These are phyloP conservation scores for Isoetes taiwanensis DNA, from an alignment of 75 land plant species.

Conservation along the genomic window DNA sequence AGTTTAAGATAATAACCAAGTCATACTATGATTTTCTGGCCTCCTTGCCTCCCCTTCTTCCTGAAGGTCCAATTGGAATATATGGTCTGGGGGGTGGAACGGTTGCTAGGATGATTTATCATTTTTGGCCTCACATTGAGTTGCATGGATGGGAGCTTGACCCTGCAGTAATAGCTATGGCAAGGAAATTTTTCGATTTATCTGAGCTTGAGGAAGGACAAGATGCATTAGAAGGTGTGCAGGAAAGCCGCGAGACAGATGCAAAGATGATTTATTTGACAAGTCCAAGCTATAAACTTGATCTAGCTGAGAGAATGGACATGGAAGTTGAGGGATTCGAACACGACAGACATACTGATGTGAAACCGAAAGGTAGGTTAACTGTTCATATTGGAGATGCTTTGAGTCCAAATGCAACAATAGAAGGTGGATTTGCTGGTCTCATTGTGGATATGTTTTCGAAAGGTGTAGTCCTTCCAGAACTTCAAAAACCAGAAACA, in stretches of 20 bases:
- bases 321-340: conserved; percentile 1
- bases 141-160: conserved; percentile 87
- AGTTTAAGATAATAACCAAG: conserved; percentile 31
- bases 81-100: conserved; percentile 84
- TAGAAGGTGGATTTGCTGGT: conserved; percentile 55
- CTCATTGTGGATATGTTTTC: conserved; percentile 65
- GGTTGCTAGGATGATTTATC: conserved; percentile 41
- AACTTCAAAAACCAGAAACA: conserved; percentile 42
- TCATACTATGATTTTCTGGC: conserved; percentile 80
- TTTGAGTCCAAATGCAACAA: conserved; percentile 22
- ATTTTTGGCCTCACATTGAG: conserved; percentile 34
- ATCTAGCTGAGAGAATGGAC: neutral
- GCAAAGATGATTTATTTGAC: neutral
- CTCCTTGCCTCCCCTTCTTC: conserved; percentile 55
- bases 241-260: conserved; percentile 1
- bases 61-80: conserved; percentile 56
- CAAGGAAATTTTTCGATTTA: conserved; percentile 50
- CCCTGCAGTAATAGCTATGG: conserved; percentile 49
- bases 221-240: neutral
- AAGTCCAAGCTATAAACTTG: neutral
- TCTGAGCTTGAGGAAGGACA: conserved; percentile 32
- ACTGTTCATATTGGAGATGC: conserved; percentile 57
- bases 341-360: neutral
- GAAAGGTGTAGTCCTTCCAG: conserved; percentile 47
- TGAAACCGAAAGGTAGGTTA: conserved; percentile 24